phyloP scores from a whole-genome alignment of 1,139 yeast genomes.

The Magnusiomyces sp. region DNA sequence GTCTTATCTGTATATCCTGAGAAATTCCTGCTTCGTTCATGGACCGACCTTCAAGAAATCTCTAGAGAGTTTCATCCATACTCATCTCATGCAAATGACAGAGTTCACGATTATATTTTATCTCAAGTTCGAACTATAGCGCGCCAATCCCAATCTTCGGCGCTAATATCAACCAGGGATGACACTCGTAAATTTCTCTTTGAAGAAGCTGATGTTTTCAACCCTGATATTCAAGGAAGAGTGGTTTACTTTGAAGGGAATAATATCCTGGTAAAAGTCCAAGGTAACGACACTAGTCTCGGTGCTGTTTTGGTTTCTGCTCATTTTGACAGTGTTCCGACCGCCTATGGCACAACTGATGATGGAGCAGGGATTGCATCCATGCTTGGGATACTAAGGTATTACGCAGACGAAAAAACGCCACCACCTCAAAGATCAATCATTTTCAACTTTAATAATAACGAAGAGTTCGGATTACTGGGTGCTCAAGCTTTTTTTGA shows the following conservation, averaged over 20 bases:
- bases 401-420: constrained; percentile 35
- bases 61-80: constrained; percentile 68
- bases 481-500: constrained; percentile 72
- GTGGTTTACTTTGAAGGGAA: constrained; percentile 71
- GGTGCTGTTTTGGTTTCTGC: constrained; percentile 73
- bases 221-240: constrained; percentile 35
- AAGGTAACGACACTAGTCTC: constrained; percentile 49
- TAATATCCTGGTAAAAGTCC: constrained; percentile 62
- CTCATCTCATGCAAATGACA: constrained; percentile 65
- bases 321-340: constrained; percentile 85
- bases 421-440: constrained; percentile 61
- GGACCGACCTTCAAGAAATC: constrained; percentile 64
- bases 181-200: constrained; percentile 41
- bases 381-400: constrained; percentile 58
- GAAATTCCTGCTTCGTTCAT: constrained; percentile 40
- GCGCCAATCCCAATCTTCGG: constrained; percentile 20
- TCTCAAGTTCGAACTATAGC: constrained; percentile 35
- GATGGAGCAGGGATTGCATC: constrained; percentile 92
- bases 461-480: constrained; percentile 81
- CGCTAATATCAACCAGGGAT: constrained; percentile 47
- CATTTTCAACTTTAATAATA: constrained; percentile 76
- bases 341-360: constrained; percentile 83
- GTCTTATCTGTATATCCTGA: constrained; percentile 15
- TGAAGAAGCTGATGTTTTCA: constrained; percentile 41
- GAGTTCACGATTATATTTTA: constrained; percentile 60